Base-by-base conservation (phyloP, 768 basidiomycete genomes). In the Suillus alpinus region DNA sequence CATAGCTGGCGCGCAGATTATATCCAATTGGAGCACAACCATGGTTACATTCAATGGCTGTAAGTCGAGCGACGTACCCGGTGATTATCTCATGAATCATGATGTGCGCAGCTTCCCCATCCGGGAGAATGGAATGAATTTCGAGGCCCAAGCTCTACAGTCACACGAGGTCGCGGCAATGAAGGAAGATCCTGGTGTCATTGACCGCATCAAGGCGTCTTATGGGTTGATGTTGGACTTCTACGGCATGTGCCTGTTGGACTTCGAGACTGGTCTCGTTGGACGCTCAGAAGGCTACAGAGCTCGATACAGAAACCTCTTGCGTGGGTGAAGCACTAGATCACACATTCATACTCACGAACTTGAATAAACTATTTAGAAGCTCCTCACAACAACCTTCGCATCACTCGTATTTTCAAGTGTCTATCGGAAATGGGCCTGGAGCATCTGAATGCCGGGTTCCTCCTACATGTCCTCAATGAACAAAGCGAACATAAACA, bases 41-140 rank as follows among this genome's bases (percentile, higher is more conserved):
- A 92, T 67, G 86, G 84, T 1, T 91, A 82, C 69, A 87, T 92
- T 47, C 90, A 92, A 68, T 92, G 91, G 89, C 71, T 92, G 86
- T 91, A 74, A 67, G 89, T 76, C 46, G 37, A 23, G 36, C 26
- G 26, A 53, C 20, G 26, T 29, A 26, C 41, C n/a, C 36, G 55
- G 12, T 14, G 23, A 46, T 44, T 34, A 32, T 49, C 47, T 36
- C 40, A 53, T 59, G 39, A 9, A 57, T 6, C 53, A 31, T 32
- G 18, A 31, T 40, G 23, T 41, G 56, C 43, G 31, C 39, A 90
- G 87, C 66, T 89, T 90, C 65, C 89, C 90, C 34, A 87, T 90
- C 64, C 84, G 82, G 66, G 91, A 92, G 68, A 77, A 83, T 63
- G 89, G 91, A 10, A 80, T 91, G 82, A 92, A 91, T 72, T 81